Evolutionary conservation across 352 stramenopile species (phyloP), one percentile per base, ranked within the genome.

Genomic region (Globisporangium canariense): DNA sequence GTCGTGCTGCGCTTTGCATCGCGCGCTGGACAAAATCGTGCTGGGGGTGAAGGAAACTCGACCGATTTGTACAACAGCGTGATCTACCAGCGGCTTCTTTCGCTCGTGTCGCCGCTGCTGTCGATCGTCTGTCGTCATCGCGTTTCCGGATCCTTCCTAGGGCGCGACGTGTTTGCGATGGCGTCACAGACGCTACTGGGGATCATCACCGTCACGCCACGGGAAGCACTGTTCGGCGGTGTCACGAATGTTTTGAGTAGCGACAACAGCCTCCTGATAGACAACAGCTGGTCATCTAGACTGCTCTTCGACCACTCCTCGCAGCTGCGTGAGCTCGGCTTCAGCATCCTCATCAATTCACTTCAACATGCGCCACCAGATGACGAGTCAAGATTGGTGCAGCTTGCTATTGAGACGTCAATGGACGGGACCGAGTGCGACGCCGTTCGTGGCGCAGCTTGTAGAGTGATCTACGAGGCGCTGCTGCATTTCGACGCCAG

Each of bases 291-390:
- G 79, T 70, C 67, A 14, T 80, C 80, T 20, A 65, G 82, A 13
- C 71, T 89, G 34, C 56, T 91, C 9, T 89, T 89, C 41, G 80
- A 91, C 28, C 77, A 81, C 28, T 64, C 68, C 16, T 81, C 82
- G n/a, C 65, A 63, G 1, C 62, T 88, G 5, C 77, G 82, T 28
- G 69, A 75, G 10, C 66, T 87, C 9, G 82, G 80, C 2, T 91
- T 83, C 57, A 20, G 50, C 9, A 53, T 76, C 8, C 54, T 82
- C 18, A 47, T 45, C 10, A 53, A 45, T n/a, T 59, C 61, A 4
- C 14, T 68, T 1, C 32, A 34, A 11, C 38, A 25, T 14, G 20
- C 25, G 30, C n/a, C 60, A 9, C 30, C n/a, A 16, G 43, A 62
- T 20, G 30, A 28, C 0, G 63, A 60, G 40, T 25, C 52, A 40